Evolutionary conservation across 2,329 filamentous ascomycete genomes (phyloP).

Genomic region (Penicillium hesseltinei): DNA sequence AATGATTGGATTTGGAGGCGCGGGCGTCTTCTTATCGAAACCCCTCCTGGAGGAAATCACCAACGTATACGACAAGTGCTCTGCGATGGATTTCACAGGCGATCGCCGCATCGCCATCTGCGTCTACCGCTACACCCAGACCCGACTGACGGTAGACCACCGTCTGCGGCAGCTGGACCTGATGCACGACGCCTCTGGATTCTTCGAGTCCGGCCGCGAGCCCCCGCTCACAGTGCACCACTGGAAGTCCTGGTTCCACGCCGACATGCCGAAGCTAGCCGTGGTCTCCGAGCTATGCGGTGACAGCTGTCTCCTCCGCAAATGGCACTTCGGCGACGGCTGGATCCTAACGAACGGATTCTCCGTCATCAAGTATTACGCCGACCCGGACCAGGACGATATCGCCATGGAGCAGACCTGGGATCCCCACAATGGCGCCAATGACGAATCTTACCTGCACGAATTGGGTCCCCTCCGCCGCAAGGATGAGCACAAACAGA

Average conservation of each 20-base stretch:
- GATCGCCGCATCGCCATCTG: slow-evolving; percentile 60
- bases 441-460: slow-evolving; percentile 49
- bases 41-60: slow-evolving; percentile 52
- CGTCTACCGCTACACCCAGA: slow-evolving; percentile 54
- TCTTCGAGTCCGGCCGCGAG: slow-evolving; percentile 57
- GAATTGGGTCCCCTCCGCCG: slow-evolving; percentile 53
- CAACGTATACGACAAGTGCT: slow-evolving; percentile 51
- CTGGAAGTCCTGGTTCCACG: slow-evolving; percentile 61
- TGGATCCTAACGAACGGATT: slow-evolving; percentile 60
- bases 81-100: slow-evolving; percentile 48
- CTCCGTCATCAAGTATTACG: slow-evolving; percentile 54
- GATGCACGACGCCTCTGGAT: slow-evolving; percentile 55
- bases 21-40: slow-evolving; percentile 58
- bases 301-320: slow-evolving; percentile 55
- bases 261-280: slow-evolving; percentile 52
- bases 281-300: slow-evolving; percentile 55
- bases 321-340: slow-evolving; percentile 50
- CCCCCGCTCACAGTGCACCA: slow-evolving; percentile 60
- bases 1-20: slow-evolving; percentile 61
- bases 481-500: slow-evolving; percentile 51
- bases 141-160: slow-evolving; percentile 55
- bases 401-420: slow-evolving; percentile 56
- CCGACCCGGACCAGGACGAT: slow-evolving; percentile 44
- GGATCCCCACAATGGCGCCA: slow-evolving; percentile 46
- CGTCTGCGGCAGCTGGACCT: slow-evolving; percentile 60